Evolutionary conservation across 345 rosid species (phyloP).

Genomic region (Citrus hindsii): DNA sequence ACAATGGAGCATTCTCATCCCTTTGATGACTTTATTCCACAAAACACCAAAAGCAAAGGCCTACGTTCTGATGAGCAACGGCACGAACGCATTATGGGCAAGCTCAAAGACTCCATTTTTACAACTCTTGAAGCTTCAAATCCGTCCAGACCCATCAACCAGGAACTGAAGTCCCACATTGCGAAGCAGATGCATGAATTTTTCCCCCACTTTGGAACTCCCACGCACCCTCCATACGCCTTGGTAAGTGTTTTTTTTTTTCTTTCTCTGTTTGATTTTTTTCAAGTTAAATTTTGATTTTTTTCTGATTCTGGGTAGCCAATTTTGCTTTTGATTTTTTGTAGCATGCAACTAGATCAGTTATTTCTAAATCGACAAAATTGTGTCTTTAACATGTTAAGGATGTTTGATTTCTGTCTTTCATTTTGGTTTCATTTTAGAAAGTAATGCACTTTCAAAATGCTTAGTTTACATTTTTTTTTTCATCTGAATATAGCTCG

Average conservation of each 20-base stretch:
- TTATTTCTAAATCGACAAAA: neutral
- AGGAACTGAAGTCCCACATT: neutral
- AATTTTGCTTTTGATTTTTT: neutral
- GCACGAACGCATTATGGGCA: constrained; percentile 2
- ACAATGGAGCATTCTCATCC: neutral
- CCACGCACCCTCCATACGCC: constrained; percentile 29
- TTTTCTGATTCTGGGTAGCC: neutral
- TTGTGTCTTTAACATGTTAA: neutral
- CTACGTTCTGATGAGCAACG: neutral
- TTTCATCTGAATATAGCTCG: too few relatives aligned
- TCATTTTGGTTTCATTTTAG: neutral
- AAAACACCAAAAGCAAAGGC: neutral
- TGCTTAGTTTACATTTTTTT: neutral
- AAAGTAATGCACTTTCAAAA: neutral
- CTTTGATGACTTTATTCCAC: neutral
- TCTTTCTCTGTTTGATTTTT: neutral
- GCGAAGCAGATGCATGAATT: constrained; percentile 6
- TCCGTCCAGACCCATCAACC: neutral
- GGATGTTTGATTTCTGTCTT: neutral
- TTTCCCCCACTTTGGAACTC: constrained; percentile 11
- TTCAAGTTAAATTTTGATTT: neutral
- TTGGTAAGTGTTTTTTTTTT: constrained; percentile 6
- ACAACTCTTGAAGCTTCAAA: constrained; percentile 5
- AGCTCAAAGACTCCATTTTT: constrained; percentile 18
- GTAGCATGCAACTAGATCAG: neutral